Conservation (phyloP, 2,329 filamentous ascomycete species). For the Colletotrichum spinosum region DNA sequence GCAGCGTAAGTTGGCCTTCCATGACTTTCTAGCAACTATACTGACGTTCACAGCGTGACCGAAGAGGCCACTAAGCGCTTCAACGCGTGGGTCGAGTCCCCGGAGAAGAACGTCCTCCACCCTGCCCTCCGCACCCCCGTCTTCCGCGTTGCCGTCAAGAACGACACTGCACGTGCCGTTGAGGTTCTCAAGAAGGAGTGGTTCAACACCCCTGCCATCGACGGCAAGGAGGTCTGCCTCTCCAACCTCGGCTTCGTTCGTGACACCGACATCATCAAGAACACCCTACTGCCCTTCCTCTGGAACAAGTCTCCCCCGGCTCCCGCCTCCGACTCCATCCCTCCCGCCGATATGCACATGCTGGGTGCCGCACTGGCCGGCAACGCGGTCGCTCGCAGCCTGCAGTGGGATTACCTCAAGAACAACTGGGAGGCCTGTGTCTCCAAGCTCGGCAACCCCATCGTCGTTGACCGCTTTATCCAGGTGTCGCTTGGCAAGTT, state of each 20-base stretch:
- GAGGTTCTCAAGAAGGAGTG: constrained; percentile 87
- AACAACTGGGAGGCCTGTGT: constrained; percentile 82
- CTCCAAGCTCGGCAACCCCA: constrained; percentile 81
- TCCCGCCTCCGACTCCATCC: constrained; percentile 71
- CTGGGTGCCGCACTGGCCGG: constrained; percentile 78
- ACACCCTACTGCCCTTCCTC: constrained; percentile 80
- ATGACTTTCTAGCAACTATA: neutral
- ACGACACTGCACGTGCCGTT: constrained; percentile 75
- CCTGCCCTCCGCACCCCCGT: constrained; percentile 84
- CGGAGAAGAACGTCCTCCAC: constrained; percentile 76
- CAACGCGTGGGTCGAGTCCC: constrained; percentile 79
- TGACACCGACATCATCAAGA: constrained; percentile 73
- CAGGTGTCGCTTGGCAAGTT: constrained; percentile 83
- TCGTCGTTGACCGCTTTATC: constrained; percentile 90
- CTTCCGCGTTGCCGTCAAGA: constrained; percentile 81
- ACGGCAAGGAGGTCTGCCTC: constrained; percentile 90
- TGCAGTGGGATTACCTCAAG: constrained; percentile 89
- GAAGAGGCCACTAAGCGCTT: constrained; percentile 84
- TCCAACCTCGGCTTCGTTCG: constrained; percentile 80
- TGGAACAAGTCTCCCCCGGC: constrained; percentile 71
- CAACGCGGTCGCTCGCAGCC: constrained; percentile 78
- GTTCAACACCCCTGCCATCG: constrained; percentile 83
- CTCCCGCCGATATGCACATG: constrained; percentile 88
- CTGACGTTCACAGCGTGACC: constrained; percentile 63
- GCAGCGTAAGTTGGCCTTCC: constrained; percentile 66